Conservation (phyloP, 306 rosid genomes). For the Trichosanthes cucumerina region DNA sequence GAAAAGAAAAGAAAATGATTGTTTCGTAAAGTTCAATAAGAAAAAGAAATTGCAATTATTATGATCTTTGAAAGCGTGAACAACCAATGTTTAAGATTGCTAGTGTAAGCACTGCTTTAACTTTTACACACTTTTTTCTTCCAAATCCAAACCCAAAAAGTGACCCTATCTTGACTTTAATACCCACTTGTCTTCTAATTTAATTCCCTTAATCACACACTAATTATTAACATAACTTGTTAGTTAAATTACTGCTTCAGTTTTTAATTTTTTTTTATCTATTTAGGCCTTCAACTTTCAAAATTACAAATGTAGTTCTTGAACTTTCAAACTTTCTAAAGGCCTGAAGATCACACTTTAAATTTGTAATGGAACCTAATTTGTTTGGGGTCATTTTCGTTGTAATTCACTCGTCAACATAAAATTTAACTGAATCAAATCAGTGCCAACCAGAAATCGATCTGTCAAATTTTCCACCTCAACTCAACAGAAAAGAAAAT, state of each 20-base stretch:
- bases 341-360: too few relatives aligned
- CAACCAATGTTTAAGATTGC: neutral
- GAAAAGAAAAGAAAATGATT: neutral
- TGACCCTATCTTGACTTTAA: neutral
- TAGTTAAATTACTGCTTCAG: too few relatives aligned
- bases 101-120: neutral
- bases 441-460: neutral
- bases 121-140: slow-evolving; percentile 7
- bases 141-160: neutral
- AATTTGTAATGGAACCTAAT: too few relatives aligned
- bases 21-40: neutral
- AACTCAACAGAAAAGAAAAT: too few relatives aligned
- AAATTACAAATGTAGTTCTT: too few relatives aligned
- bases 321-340: too few relatives aligned
- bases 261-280: too few relatives aligned
- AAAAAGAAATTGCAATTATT: neutral
- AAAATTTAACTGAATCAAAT: neutral
- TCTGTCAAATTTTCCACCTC: too few relatives aligned
- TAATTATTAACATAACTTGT: neutral
- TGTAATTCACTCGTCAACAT: neutral
- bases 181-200: slow-evolving; percentile 2
- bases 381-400: too few relatives aligned
- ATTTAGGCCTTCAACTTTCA: too few relatives aligned
- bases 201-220: neutral
- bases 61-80: neutral